These are phyloP conservation scores for Fraxinus nigra DNA, from an alignment of 305 asterid genomes.

Conservation along the genomic window DNA sequence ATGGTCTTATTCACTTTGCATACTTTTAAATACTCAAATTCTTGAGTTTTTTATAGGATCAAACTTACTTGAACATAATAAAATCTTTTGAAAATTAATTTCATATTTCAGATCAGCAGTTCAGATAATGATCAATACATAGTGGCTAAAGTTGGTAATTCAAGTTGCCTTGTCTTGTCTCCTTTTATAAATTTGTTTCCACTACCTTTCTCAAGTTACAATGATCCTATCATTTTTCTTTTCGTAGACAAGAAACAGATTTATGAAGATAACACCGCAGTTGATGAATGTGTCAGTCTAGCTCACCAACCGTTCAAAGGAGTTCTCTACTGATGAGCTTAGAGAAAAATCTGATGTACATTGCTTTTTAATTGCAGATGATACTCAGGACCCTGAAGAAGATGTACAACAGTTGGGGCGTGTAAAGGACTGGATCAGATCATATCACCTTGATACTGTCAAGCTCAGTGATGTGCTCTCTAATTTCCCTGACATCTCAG, in stretches of 20 bases:
- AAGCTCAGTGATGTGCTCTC: conserved; percentile 70
- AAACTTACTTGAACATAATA: conserved; percentile 7
- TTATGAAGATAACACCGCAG: conserved; percentile 42
- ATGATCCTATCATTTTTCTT: background rate
- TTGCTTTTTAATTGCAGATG: conserved; percentile 47
- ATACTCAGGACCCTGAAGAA: conserved; percentile 84
- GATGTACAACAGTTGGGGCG: conserved; percentile 68
- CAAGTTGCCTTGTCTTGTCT: background rate
- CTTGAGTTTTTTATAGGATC: background rate
- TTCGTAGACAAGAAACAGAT: conserved; percentile 50
- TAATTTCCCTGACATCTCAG: conserved; percentile 76
- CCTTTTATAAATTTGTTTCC: background rate
- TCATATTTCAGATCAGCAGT: conserved; percentile 54
- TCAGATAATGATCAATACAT: conserved; percentile 72
- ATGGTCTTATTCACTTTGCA: background rate
- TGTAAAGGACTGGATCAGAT: conserved; percentile 75
- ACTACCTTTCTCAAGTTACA: background rate
- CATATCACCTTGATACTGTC: conserved; percentile 63
- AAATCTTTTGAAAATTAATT: conserved; percentile 13
- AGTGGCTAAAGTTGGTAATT: conserved; percentile 66
- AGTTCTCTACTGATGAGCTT: conserved; percentile 23
- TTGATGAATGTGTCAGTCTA: conserved; percentile 56
- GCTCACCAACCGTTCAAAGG: conserved; percentile 14
- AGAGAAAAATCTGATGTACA: conserved; percentile 19
- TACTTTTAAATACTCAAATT: background rate